A percentile compares a stretch with the other conserved stretches of the same genome.
Conservation (phyloP, 2,329 filamentous ascomycete genomes). For the Aspergillus melleus region DNA sequence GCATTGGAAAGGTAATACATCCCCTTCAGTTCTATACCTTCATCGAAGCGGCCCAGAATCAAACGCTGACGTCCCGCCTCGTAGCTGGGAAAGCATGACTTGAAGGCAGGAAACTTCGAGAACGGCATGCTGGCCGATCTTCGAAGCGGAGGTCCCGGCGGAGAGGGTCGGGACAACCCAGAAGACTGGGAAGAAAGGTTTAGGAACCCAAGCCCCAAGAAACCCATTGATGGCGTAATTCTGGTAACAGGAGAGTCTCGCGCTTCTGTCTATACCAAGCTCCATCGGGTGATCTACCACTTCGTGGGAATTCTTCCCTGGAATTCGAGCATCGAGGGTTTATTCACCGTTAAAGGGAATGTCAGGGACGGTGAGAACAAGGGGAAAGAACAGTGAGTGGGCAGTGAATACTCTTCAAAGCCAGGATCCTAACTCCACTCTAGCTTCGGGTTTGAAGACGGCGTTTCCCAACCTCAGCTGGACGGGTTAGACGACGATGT, state of each 20-base stretch:
- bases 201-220: background rate
- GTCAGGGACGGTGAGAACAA: slow-evolving; percentile 5
- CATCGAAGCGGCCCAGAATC: too few relatives aligned
- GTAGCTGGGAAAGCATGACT: slow-evolving; percentile 5
- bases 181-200: slow-evolving; percentile 5
- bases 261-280: too few relatives aligned
- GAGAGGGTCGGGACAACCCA: slow-evolving; percentile 14
- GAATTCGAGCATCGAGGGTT: too few relatives aligned
- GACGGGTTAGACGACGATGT: slow-evolving; percentile 30
- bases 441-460: slow-evolving; percentile 48
- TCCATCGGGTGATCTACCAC: too few relatives aligned
- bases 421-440: background rate
- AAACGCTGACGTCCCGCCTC: too few relatives aligned
- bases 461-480: slow-evolving; percentile 43
- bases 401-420: background rate
- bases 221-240: slow-evolving; percentile 3
- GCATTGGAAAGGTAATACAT: too few relatives aligned
- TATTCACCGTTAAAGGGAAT: too few relatives aligned
- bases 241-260: background rate
- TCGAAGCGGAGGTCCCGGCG: background rate
- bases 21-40: too few relatives aligned
- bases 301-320: too few relatives aligned
- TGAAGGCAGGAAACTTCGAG: slow-evolving; percentile 7
- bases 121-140: slow-evolving; percentile 17
- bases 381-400: background rate